phyloP scores from a whole-genome alignment of 225 moss, liverwort and hornwort genomes.

The Lunularia cruciata region DNA sequence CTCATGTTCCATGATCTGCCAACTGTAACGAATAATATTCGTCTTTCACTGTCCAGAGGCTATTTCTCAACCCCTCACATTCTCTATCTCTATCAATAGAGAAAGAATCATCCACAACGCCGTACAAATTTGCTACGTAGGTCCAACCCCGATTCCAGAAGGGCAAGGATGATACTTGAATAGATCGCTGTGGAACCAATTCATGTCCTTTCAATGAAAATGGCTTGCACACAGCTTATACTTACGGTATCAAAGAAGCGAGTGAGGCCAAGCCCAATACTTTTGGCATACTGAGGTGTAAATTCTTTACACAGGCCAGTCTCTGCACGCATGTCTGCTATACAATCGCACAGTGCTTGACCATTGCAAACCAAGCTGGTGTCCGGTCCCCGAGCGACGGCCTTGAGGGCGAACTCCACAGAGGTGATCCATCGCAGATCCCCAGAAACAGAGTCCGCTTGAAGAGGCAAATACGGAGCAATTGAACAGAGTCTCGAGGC shows the following conservation, averaged over 20 bases:
- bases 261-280: conserved; percentile 46
- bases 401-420: conserved; percentile 66
- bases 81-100: too few relatives aligned
- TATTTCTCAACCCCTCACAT: too few relatives aligned
- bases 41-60: too few relatives aligned
- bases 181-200: too few relatives aligned
- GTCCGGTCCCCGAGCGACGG: conserved; percentile 63
- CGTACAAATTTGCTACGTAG: too few relatives aligned
- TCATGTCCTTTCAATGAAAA: too few relatives aligned
- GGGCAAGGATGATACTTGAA: too few relatives aligned
- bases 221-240: background rate
- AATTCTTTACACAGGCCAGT: conserved; percentile 45
- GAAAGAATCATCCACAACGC: too few relatives aligned
- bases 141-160: too few relatives aligned
- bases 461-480: conserved; percentile 39
- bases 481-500: conserved; percentile 28
- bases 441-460: conserved; percentile 7
- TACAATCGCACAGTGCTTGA: conserved; percentile 59
- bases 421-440: conserved; percentile 47
- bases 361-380: conserved; percentile 60
- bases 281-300: conserved; percentile 40
- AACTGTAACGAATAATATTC: too few relatives aligned
- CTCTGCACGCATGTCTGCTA: conserved; percentile 69
- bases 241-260: conserved; percentile 63
- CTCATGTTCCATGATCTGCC: too few relatives aligned